Base-by-base conservation (phyloP, 768 basidiomycete genomes). In the Coprinellus micaceus region DNA sequence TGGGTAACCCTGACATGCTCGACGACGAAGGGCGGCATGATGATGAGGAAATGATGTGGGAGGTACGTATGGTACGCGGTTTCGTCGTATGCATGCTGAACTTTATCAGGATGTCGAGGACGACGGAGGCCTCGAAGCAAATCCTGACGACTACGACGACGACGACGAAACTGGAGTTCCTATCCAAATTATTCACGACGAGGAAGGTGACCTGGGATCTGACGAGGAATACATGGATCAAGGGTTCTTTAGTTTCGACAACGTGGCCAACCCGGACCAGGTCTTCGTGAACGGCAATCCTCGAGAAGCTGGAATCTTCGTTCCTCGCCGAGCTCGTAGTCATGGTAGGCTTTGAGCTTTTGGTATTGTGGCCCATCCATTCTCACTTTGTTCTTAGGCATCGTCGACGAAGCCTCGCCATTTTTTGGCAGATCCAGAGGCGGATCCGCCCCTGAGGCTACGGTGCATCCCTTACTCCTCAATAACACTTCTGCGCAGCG, bases 401-500 rank as follows among this genome's bases (percentile, higher is more conserved):
- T 36, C n/a, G 75, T 63, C 52, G 80, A 82, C 29, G 86, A 87
- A 46, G 81, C 80, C 57, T 57, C 80, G 21, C 81, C 83, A 37
- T 73, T 88, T 29, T 88, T 89, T 60, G 88, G 88, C 30, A 76
- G 87, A 48, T 63, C 80, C 41, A 77, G 88, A 62, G 80, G 77
- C 58, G 67, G 69, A 10, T 74, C 81, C 22, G 78, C 80, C n/a
- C 77, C 82, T 24, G 89, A 91, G 62, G 76, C 86, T 15, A 87
- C 85, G 11, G 84, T 86, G 0, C 94, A 96, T 65, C 94, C 94
- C 4, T 76, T 96, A 6, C 79, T 96, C 13, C 65, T 91, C 21
- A 89, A 95, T 58, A 78, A 76, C 28, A 78, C 84, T 5, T 68
- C 71, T 15, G 63, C 75, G 4, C 77, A 71, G 58, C 84, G 82